Conservation (phyloP, 2,329 filamentous ascomycete species). For the Aureobasidium mangrovei region DNA sequence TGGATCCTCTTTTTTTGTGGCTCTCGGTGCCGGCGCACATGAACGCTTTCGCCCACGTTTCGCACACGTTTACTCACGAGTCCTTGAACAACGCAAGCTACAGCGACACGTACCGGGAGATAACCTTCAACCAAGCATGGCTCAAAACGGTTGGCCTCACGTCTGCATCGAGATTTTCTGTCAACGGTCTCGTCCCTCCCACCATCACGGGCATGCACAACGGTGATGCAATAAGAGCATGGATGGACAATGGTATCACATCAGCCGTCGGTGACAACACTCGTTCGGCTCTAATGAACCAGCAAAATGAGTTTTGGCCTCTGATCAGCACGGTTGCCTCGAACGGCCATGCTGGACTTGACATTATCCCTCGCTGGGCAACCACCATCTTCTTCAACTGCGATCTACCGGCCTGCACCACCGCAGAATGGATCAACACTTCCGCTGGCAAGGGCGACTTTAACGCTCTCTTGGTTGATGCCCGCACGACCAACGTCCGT, state of each 20-base stretch:
- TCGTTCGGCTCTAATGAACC: slow-evolving; percentile 45
- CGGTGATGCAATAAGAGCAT: slow-evolving; percentile 52
- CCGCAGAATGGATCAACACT: slow-evolving; percentile 53
- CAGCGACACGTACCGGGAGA: slow-evolving; percentile 47
- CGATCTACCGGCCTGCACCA: slow-evolving; percentile 47
- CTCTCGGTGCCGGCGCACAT: slow-evolving; percentile 41
- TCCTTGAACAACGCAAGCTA: slow-evolving; percentile 54
- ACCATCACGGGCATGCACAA: slow-evolving; percentile 57
- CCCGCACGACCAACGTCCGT: slow-evolving; percentile 45
- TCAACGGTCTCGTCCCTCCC: slow-evolving; percentile 51
- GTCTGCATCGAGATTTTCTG: slow-evolving; percentile 40
- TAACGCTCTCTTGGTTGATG: slow-evolving; percentile 41
- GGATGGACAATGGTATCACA: slow-evolving; percentile 50
- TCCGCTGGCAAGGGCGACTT: slow-evolving; percentile 48
- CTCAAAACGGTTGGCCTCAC: slow-evolving; percentile 45
- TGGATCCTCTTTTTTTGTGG: slow-evolving; percentile 47
- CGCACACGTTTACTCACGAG: slow-evolving; percentile 54
- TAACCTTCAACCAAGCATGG: slow-evolving; percentile 53
- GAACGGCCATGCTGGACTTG: slow-evolving; percentile 49
- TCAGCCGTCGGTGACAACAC: slow-evolving; percentile 59
- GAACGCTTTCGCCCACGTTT: slow-evolving; percentile 49
- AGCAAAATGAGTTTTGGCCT: slow-evolving; percentile 46
- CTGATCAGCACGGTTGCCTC: slow-evolving; percentile 42
- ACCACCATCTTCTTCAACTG: slow-evolving; percentile 59
- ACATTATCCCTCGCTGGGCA: slow-evolving; percentile 52